These are phyloP conservation scores for Veloboletus limbatus DNA, from an alignment of 1,284 basidiomycete species.

Conservation along the genomic window DNA sequence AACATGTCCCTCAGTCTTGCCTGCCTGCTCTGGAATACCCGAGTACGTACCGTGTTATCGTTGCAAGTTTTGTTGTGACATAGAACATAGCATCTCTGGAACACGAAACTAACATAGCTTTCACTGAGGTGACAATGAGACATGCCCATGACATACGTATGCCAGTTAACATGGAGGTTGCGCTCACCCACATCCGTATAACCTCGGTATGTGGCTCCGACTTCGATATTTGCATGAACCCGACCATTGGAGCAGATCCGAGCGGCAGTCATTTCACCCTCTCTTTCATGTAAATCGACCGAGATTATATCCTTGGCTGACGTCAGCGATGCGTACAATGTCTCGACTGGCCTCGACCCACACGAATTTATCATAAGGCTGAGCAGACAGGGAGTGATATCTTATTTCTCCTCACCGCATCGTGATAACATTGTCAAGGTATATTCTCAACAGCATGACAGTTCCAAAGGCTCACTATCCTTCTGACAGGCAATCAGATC, in stretches of 20 bases:
- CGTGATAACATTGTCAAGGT: constrained; percentile 79
- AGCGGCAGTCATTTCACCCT: constrained; percentile 59
- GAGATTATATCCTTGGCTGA: constrained; percentile 78
- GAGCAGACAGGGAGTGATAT: constrained; percentile 63
- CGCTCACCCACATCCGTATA: constrained; percentile 63
- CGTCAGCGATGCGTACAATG: constrained; percentile 82
- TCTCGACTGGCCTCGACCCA: constrained; percentile 69
- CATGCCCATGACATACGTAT: constrained; percentile 57
- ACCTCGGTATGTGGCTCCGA: constrained; percentile 49
- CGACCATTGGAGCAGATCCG: constrained; percentile 47
- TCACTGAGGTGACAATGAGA: constrained; percentile 61
- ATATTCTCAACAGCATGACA: constrained; percentile 5
- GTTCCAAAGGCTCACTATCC: neutral
- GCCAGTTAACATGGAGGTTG: constrained; percentile 62
- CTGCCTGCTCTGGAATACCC: constrained; percentile 52
- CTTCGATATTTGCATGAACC: neutral
- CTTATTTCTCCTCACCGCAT: constrained; percentile 66
- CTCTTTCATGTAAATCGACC: constrained; percentile 66
- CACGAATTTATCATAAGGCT: constrained; percentile 80
- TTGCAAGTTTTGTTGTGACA: constrained; percentile 9
- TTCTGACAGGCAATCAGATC: constrained; percentile 55
- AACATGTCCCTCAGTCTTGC: constrained; percentile 49
- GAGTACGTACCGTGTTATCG: constrained; percentile 38
- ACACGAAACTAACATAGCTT: constrained; percentile 50
- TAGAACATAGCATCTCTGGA: constrained; percentile 51